phyloP scores from a whole-genome alignment of 306 rosid genomes.

The Prunus kanzakura region DNA sequence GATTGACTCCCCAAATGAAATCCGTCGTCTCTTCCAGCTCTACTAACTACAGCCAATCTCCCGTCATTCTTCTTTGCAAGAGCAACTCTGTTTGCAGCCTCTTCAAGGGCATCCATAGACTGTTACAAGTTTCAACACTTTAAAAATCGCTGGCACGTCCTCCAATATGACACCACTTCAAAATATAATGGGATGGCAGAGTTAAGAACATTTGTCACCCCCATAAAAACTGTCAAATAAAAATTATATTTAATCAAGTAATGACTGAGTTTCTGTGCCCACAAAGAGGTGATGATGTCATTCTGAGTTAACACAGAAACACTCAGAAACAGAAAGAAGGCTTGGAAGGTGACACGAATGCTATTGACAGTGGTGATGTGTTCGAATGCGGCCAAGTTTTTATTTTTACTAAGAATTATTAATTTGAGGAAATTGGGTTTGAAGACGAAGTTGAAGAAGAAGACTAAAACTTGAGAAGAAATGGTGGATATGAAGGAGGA shows the following conservation, averaged over 20 bases:
- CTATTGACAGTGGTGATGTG: background rate
- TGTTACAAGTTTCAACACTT: constrained; percentile 16
- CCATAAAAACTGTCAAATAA: too few relatives aligned
- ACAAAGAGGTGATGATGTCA: too few relatives aligned
- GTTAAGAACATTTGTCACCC: too few relatives aligned
- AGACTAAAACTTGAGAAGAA: background rate
- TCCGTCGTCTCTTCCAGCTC: background rate
- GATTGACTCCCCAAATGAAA: constrained; percentile 10
- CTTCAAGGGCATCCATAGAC: constrained; percentile 23
- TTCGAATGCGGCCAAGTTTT: background rate
- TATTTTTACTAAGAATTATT: background rate
- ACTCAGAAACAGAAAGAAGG: background rate
- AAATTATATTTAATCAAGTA: too few relatives aligned
- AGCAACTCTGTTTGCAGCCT: constrained; percentile 29
- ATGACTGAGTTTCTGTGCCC: too few relatives aligned
- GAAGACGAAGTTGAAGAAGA: background rate
- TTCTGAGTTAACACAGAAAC: background rate
- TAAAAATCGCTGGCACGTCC: background rate
- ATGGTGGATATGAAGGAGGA: background rate
- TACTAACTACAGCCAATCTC: constrained; percentile 1
- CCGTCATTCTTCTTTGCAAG: constrained; percentile 13
- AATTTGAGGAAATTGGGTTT: background rate
- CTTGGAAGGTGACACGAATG: background rate
- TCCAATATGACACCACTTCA: too few relatives aligned
- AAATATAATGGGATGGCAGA: too few relatives aligned